phyloP scores from a whole-genome alignment of 2,329 filamentous ascomycete species.

The Fusarium sp. region DNA sequence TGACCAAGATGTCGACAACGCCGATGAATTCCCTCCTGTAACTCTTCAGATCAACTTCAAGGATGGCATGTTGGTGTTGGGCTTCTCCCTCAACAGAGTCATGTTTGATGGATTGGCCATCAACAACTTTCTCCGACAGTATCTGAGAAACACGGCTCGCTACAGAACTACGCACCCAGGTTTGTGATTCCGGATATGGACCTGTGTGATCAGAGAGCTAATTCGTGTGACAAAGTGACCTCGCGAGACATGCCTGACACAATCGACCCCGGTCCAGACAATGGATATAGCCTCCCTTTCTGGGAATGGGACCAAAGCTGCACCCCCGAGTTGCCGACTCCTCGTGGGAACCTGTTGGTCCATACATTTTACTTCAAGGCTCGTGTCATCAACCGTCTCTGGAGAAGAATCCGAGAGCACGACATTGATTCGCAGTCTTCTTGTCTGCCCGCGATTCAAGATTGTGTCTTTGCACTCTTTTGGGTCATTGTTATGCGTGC shows the following conservation, averaged over 20 bases:
- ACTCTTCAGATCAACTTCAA: constrained; percentile 12
- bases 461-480: constrained; percentile 29
- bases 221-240: constrained; percentile 6
- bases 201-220: not conserved
- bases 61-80: constrained; percentile 15
- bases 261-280: not conserved
- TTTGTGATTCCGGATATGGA: constrained; percentile 7
- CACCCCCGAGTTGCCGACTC: not conserved
- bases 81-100: constrained; percentile 29
- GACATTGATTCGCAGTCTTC: not conserved
- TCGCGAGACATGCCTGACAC: constrained; percentile 9
- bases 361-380: constrained; percentile 6
- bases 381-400: not conserved
- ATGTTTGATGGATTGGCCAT: constrained; percentile 35
- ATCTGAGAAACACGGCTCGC: constrained; percentile 9
- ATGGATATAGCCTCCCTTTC: constrained; percentile 16
- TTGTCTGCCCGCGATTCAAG: constrained; percentile 6
- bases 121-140: constrained; percentile 31
- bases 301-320: constrained; percentile 22
- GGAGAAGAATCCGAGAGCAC: not conserved
- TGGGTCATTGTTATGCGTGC: constrained; percentile 29
- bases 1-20: not conserved
- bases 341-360: not conserved
- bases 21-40: constrained; percentile 9
- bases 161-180: not conserved